phyloP scores from a whole-genome alignment of 2,329 filamentous ascomycete species.

The Epichloe uncinata region DNA sequence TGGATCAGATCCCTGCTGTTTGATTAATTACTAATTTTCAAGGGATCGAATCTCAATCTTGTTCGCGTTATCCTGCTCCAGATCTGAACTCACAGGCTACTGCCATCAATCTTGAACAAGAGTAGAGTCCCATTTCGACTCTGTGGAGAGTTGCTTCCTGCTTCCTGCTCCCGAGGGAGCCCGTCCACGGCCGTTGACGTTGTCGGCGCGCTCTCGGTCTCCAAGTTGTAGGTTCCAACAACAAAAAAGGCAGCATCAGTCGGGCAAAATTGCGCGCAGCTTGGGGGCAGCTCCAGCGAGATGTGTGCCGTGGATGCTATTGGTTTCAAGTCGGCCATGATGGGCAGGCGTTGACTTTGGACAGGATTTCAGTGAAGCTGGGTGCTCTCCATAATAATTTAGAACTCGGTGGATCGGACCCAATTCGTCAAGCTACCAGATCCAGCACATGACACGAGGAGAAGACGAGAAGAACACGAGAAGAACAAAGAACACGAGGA shows the following conservation, averaged over 20 bases:
- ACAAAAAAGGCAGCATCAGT: conserved; percentile 51
- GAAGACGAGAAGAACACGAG: not conserved
- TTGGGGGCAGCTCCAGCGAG: conserved; percentile 54
- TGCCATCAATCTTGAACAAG: conserved; percentile 43
- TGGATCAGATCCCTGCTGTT: conserved; percentile 27
- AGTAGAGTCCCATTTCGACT: conserved; percentile 61
- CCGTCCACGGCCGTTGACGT: conserved; percentile 8
- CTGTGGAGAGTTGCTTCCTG: conserved; percentile 31
- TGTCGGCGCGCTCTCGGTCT: conserved; percentile 28
- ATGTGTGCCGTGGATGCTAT: conserved; percentile 34
- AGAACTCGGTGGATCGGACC: not conserved
- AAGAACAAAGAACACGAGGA: not conserved
- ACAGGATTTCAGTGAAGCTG: too few relatives aligned
- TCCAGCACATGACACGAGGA: not conserved
- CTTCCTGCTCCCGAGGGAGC: conserved; percentile 8
- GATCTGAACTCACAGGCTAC: conserved; percentile 39
- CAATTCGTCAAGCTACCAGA: not conserved
- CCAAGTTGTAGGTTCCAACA: conserved; percentile 73
- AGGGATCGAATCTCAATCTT: not conserved
- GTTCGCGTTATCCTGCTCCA: not conserved
- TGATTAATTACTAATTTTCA: not conserved
- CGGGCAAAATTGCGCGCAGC: conserved; percentile 65
- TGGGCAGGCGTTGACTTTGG: not conserved
- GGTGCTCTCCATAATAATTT: too few relatives aligned
- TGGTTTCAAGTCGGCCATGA: conserved; percentile 12